phyloP scores from a whole-genome alignment of 805 yeast species.

The Kurtzmaniella cleridarum region DNA sequence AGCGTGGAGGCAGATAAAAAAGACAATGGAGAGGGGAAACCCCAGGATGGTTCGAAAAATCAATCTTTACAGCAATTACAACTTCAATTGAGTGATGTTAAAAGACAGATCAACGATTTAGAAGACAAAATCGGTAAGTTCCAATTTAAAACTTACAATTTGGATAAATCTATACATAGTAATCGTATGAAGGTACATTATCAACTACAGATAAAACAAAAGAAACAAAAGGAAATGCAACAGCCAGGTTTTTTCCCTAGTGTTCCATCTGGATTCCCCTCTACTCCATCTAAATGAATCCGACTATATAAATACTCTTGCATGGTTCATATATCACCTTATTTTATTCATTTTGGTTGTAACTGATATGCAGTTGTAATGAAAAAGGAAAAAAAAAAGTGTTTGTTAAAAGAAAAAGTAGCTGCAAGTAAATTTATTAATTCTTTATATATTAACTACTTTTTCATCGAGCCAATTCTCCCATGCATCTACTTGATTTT shows the following conservation, averaged over 20 bases:
- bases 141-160: constrained; percentile 31
- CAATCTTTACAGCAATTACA: constrained; percentile 12
- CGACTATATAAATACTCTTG: no score
- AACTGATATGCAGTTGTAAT: no score
- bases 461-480: constrained; percentile 75
- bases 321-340: no score
- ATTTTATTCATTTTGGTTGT: no score
- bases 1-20: constrained; percentile 18
- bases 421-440: no score
- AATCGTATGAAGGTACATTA: constrained; percentile 31
- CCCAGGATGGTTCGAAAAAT: constrained; percentile 5
- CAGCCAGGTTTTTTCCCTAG: constrained; percentile 38
- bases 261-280: constrained; percentile 9
- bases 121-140: constrained; percentile 19
- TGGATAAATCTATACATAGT: constrained; percentile 38
- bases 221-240: constrained; percentile 24
- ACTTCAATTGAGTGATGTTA: constrained; percentile 13
- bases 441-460: constrained; percentile 43
- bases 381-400: no score
- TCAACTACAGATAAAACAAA: constrained; percentile 27
- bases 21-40: constrained; percentile 15
- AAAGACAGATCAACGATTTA: constrained; percentile 13
- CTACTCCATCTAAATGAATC: no score
- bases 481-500: constrained; percentile 54
- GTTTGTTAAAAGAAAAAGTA: no score